A percentile compares a stretch with the other conserved stretches of the same genome.
Evolutionary conservation across 805 yeast species (phyloP).

Genomic region (Ascoidea asiatica): DNA sequence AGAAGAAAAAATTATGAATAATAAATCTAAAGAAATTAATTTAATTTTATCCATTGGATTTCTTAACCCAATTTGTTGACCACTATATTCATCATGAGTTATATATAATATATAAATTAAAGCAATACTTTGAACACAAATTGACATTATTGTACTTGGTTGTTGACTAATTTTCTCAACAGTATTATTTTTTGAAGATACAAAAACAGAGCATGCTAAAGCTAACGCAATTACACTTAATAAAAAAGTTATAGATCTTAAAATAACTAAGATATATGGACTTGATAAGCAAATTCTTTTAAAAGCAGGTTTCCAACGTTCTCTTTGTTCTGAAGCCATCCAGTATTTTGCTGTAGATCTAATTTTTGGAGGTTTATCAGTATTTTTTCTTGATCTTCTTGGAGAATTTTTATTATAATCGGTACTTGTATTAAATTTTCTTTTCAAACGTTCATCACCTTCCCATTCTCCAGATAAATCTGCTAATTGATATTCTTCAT

Average conservation of each 20-base stretch:
- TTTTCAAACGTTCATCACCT: conserved; percentile 51
- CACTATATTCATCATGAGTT: conserved; percentile 81
- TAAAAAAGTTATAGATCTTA: conserved; percentile 46
- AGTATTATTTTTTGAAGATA: conserved; percentile 7
- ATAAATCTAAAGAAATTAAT: conserved; percentile 65
- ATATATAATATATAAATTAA: conserved; percentile 67
- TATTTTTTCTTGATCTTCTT: conserved; percentile 9
- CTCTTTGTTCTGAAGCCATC: conserved; percentile 51
- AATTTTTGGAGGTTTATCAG: conserved; percentile 23
- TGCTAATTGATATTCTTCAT: conserved; percentile 14
- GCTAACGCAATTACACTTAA: conserved; percentile 60
- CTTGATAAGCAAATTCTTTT: conserved; percentile 50
- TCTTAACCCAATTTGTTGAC: conserved; percentile 84
- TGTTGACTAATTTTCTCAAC: conserved; percentile 41
- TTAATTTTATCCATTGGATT: conserved; percentile 75
- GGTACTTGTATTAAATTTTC: conserved; percentile 24
- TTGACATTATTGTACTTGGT: conserved; percentile 88
- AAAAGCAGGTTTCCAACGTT: conserved; percentile 50
- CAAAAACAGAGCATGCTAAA: conserved; percentile 48
- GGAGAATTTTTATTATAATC: neutral
- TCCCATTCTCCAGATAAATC: conserved; percentile 50
- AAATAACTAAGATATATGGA: conserved; percentile 69
- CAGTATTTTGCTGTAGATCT: conserved; percentile 51
- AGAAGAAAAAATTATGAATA: conserved; percentile 78
- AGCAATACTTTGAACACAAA: conserved; percentile 72